Base-by-base conservation (phyloP, 306 rosid genomes). In the Crataegus laevigata region DNA sequence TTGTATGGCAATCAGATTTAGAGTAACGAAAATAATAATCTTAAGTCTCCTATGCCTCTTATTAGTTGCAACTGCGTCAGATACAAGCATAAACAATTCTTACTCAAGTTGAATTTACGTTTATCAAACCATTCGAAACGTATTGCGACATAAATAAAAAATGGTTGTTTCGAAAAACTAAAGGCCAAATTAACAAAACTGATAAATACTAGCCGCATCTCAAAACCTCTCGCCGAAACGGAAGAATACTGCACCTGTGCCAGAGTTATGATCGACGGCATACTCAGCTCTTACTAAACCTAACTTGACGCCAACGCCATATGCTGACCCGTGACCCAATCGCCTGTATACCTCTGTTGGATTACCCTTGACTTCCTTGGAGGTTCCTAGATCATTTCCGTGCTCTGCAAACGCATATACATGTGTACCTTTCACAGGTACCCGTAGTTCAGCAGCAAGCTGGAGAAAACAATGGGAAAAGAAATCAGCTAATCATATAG, bases 141-240 rank as follows among this genome's bases (percentile, higher is more conserved):
- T 26, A 64, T 24, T 63, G n/a, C 57, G 21, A 43, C 63, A 51
- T 36, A 50, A 6, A 38, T 63, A 65, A 21, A 34, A 63, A 2
- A 65, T 34, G 3, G 5, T 65, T 65, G 21, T 51, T 26, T 82
- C 80, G 69, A 68, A 72, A 86, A 80, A 52, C 47, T 77, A 76
- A 29, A 70, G 73, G 72, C 66, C 74, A 63, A 77, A 63, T 79
- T 51, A 76, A 69, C 71, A 86, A 77, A 73, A 75, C 47, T 60
- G 80, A 32, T 10, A 15, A 70, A 75, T 68, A 51, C 32, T 18
- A 8, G 3, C 12, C 52, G 28, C 74, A 79, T 63, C 86, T 92
- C 84, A 96, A 84, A 96, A 96, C 81, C 98, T 84, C 83, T 96
- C 99, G 45, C 98, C 98, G 12, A 92, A 96, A 57, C 99, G 96